phyloP scores from a whole-genome alignment of 2,329 filamentous ascomycete genomes.

The Pseudocercospora crystallina region DNA sequence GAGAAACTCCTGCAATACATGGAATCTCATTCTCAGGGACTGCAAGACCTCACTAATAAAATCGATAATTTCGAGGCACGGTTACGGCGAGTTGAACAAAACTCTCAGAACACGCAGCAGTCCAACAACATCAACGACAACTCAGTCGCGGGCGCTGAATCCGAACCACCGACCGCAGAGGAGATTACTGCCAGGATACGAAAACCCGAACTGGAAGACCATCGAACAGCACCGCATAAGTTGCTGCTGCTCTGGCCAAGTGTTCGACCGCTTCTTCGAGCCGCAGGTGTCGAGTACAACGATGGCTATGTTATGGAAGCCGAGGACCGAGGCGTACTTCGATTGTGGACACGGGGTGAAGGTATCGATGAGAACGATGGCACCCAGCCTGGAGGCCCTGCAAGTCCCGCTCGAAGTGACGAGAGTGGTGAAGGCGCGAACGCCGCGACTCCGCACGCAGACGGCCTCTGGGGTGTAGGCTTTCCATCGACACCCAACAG shows the following conservation, averaged over 20 bases:
- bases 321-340: constrained; percentile 38
- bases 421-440: constrained; percentile 31
- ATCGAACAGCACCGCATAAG: constrained; percentile 85
- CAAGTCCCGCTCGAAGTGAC: constrained; percentile 42
- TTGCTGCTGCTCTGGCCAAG: constrained; percentile 66
- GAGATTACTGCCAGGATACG: constrained; percentile 30
- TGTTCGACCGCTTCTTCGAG: constrained; percentile 37
- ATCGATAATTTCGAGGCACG: constrained; percentile 29
- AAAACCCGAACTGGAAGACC: constrained; percentile 75
- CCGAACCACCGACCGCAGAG: constrained; percentile 19
- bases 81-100: constrained; percentile 29
- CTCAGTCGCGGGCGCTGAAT: constrained; percentile 12
- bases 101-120: constrained; percentile 11
- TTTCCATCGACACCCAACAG: constrained; percentile 36
- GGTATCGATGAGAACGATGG: constrained; percentile 40
- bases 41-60: constrained; percentile 27
- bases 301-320: constrained; percentile 39
- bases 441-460: constrained; percentile 43
- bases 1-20: constrained; percentile 50
- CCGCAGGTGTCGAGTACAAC: constrained; percentile 27
- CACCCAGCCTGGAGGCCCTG: constrained; percentile 34
- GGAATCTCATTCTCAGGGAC: constrained; percentile 37
- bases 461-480: constrained; percentile 53
- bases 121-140: constrained; percentile 5
- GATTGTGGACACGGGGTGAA: constrained; percentile 39